phyloP scores from a whole-genome alignment of 108 stramenopile genomes.

The Pseudonitzschia multiseries region DNA sequence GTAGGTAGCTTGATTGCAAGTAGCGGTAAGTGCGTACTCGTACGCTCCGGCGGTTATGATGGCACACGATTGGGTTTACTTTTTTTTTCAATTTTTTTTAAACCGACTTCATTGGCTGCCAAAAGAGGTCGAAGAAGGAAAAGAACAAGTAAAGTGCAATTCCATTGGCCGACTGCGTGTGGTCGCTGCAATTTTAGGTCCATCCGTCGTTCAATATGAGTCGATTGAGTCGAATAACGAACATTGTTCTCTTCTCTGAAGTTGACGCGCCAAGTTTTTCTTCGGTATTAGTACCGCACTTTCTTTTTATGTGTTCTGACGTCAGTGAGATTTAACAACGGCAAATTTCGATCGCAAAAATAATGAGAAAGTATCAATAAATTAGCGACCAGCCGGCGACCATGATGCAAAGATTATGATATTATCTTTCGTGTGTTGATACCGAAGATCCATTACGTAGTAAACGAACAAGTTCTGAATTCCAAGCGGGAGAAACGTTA shows the following conservation, averaged over 20 bases:
- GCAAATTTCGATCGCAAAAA: no score
- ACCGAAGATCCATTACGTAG: no score
- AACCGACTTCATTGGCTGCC: background rate
- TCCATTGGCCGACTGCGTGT: background rate
- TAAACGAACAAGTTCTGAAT: no score
- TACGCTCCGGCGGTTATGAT: background rate
- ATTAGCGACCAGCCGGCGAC: no score
- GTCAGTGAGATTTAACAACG: no score
- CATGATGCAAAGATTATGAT: no score
- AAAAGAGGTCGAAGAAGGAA: background rate
- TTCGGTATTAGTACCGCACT: background rate
- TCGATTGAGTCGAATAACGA: background rate
- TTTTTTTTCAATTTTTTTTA: background rate
- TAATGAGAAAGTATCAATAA: no score
- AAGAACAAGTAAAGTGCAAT: slow-evolving; percentile 1
- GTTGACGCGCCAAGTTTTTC: slow-evolving; percentile 4
- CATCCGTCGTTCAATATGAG: background rate
- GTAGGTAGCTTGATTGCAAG: background rate
- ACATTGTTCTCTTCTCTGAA: background rate
- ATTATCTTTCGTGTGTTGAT: no score
- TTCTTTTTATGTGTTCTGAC: no score
- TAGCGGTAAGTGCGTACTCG: background rate
- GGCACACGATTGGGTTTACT: background rate
- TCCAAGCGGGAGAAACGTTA: no score
- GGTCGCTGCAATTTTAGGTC: background rate